These are phyloP conservation scores for Nicotiana undulata DNA, from an alignment of 257 asterid genomes.

Conservation along the genomic window DNA sequence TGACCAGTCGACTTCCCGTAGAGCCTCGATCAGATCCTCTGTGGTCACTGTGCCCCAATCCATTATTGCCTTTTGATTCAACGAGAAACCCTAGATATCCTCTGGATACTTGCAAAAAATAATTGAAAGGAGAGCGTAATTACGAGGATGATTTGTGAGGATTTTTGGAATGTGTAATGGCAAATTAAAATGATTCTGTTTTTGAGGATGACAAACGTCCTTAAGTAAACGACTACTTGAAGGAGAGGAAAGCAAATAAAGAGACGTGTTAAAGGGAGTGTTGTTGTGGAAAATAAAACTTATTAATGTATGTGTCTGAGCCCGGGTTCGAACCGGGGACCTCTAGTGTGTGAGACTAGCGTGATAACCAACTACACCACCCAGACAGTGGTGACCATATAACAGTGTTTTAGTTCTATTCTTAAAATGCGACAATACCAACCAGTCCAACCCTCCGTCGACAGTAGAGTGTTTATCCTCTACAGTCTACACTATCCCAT, in stretches of 20 bases:
- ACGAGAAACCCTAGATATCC: conserved; percentile 26
- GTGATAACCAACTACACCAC: conserved; percentile 77
- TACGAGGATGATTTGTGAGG: background rate
- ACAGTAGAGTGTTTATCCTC: too few species aligned
- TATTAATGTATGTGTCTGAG: conserved; percentile 35
- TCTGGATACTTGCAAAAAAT: background rate
- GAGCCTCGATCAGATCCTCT: conserved; percentile 87
- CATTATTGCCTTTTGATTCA: conserved; percentile 27
- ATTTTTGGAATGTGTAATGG: background rate
- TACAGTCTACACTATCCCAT: too few species aligned
- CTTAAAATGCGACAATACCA: too few species aligned
- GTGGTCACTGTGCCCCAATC: conserved; percentile 93
- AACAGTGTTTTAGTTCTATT: too few species aligned
- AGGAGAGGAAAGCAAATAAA: background rate
- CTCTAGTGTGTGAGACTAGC: conserved; percentile 89
- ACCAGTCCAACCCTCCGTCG: too few species aligned
- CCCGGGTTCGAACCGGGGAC: conserved; percentile 99
- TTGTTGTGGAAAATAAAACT: too few species aligned
- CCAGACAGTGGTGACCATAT: conserved; percentile 20
- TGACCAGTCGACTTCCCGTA: conserved; percentile 95
- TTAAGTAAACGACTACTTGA: background rate
- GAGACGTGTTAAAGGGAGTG: background rate
- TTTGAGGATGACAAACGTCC: background rate
- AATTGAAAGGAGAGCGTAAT: background rate
- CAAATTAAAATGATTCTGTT: background rate